These are phyloP conservation scores for Ophiobolus disseminans DNA, from an alignment of 2,329 filamentous ascomycete species.

Conservation along the genomic window DNA sequence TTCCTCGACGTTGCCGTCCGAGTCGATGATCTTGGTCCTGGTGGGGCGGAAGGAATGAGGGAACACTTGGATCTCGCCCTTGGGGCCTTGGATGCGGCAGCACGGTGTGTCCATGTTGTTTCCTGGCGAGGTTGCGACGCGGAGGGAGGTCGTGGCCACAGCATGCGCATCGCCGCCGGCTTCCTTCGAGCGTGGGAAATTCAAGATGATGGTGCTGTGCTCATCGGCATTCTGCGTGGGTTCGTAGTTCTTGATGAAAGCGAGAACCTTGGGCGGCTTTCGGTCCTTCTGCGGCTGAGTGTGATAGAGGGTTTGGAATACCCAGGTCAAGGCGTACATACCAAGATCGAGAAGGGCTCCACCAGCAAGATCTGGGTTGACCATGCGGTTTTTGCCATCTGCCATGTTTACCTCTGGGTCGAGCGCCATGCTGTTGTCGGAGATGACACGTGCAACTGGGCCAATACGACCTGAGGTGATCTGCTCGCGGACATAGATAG, in stretches of 20 bases:
- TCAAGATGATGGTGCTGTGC: slow-evolving; percentile 76
- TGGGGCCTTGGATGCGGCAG: slow-evolving; percentile 80
- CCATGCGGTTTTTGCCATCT: slow-evolving; percentile 70
- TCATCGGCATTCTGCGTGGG: slow-evolving; percentile 77
- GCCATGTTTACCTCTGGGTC: slow-evolving; percentile 65
- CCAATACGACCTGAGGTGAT: slow-evolving; percentile 63
- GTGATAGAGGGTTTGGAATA: slow-evolving; percentile 88
- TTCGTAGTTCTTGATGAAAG: slow-evolving; percentile 74
- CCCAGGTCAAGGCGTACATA: slow-evolving; percentile 88
- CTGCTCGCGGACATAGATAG: slow-evolving; percentile 74
- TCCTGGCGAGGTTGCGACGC: slow-evolving; percentile 61
- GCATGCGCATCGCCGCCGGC: slow-evolving; percentile 68
- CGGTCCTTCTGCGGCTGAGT: slow-evolving; percentile 70
- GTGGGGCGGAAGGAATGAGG: slow-evolving; percentile 74
- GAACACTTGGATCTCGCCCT: slow-evolving; percentile 82
- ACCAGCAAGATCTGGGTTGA: slow-evolving; percentile 82
- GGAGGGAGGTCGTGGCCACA: slow-evolving; percentile 63
- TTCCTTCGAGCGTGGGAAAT: slow-evolving; percentile 68
- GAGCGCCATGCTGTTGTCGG: slow-evolving; percentile 66
- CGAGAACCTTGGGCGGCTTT: slow-evolving; percentile 71
- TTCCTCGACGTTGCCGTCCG: slow-evolving; percentile 56
- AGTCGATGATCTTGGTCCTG: slow-evolving; percentile 68
- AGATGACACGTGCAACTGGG: slow-evolving; percentile 62
- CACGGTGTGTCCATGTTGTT: slow-evolving; percentile 65
- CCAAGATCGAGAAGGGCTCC: slow-evolving; percentile 84